These are phyloP conservation scores for Penicillium janthinellum DNA, from an alignment of 2,329 filamentous ascomycete genomes.

Conservation along the genomic window DNA sequence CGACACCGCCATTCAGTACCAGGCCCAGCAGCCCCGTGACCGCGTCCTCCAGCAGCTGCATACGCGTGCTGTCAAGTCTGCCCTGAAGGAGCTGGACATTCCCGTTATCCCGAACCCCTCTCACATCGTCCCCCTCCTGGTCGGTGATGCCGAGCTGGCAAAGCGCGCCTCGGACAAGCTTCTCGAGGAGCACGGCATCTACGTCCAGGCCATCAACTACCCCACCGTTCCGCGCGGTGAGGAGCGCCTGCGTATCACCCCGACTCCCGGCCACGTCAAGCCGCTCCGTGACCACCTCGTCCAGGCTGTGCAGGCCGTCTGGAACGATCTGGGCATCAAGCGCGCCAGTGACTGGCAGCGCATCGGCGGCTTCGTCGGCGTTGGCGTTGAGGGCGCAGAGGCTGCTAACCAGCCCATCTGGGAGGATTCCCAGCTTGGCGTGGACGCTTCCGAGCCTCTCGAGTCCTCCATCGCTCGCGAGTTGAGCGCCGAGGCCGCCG, in stretches of 20 bases:
- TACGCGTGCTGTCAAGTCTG: constrained; percentile 89
- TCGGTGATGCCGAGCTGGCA: constrained; percentile 90
- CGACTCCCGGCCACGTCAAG: constrained; percentile 87
- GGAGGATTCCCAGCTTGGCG: constrained; percentile 84
- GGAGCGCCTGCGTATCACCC: constrained; percentile 92
- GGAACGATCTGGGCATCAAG: constrained; percentile 85
- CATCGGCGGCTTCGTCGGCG: constrained; percentile 90
- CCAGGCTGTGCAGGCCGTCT: constrained; percentile 80
- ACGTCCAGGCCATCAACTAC: constrained; percentile 99
- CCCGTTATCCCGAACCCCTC: constrained; percentile 97
- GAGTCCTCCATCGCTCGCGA: constrained; percentile 58
- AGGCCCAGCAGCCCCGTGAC: constrained; percentile 81
- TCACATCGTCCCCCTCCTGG: constrained; percentile 91
- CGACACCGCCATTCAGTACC: constrained; percentile 88
- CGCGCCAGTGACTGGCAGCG: constrained; percentile 89
- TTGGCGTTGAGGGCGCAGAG: constrained; percentile 69
- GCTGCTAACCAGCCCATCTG: constrained; percentile 73
- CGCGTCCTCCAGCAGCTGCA: constrained; percentile 92
- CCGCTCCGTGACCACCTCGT: constrained; percentile 85
- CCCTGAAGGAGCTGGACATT: constrained; percentile 76
- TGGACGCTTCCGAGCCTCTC: constrained; percentile 60
- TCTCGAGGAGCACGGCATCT: constrained; percentile 86
- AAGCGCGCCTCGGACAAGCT: constrained; percentile 92
- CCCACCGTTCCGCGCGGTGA: constrained; percentile 97
- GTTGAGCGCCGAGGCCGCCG: constrained; percentile 26